Base-by-base conservation (phyloP, 495 filamentous ascomycete genomes). In the Xylaria bambusicola region DNA sequence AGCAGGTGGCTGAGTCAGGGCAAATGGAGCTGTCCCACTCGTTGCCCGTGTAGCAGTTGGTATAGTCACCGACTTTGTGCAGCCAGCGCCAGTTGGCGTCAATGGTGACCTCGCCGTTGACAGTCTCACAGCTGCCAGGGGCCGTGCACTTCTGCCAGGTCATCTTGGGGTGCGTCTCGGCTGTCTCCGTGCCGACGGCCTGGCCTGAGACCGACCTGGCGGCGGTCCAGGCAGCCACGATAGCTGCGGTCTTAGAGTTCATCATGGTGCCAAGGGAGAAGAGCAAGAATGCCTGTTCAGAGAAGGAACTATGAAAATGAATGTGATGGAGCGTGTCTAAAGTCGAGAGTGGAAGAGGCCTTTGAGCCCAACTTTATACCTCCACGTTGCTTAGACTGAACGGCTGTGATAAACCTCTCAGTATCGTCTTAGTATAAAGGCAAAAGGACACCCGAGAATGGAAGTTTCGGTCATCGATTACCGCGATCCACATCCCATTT, bases 111-210 rank as follows among this genome's bases (percentile, higher is more conserved):
- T 38, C 36, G 5, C 36, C 36, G 44, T 68, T 54, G 36, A 72
- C 65, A 46, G 46, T 72, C 47, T 62, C 67, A 74, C 84, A 87
- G 65, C 66, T 74, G 53, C 82, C 81, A 36, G 68, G 62, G 17
- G 65, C 63, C 6, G 77, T 77, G 70, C 84, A 87, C 48, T 72
- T 78, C 53, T 77, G 71, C 83, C 83, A 86, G 62, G 70, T 75
- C 62, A 87, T 59, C 52, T 75, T 68, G 23, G 84, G 84, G 59
- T 85, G 83, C 8, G 71, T 78, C 71, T 88, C 86, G 10, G 84
- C 36, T 4, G 71, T 74, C 59, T 76, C 58, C 12, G 75, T 79
- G 70, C 84, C 84, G 40, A 75, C 75, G 68, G 82, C 73, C 73
- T 87, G 84, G 50, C 66, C 73, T 10, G 69, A 61, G 60, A 70